phyloP scores from a whole-genome alignment of 2,329 filamentous ascomycete genomes.

The Penicillium sp. region DNA sequence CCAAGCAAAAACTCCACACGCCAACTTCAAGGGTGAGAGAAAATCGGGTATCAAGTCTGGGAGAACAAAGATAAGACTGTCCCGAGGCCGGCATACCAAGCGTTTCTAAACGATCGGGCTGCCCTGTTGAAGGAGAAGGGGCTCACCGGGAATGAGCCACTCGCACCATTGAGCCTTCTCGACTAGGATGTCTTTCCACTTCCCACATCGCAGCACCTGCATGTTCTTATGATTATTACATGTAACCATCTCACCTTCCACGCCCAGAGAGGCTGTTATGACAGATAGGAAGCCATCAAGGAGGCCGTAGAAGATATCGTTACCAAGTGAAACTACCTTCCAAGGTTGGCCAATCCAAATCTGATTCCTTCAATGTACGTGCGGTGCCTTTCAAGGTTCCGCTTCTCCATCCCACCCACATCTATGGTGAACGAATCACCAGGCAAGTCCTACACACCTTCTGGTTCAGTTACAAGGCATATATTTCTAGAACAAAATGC shows the following conservation, averaged over 20 bases:
- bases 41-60: constrained; percentile 27
- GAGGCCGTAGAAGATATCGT: too few species aligned
- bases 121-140: constrained; percentile 16
- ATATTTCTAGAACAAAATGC: neutral
- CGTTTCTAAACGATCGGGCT: constrained; percentile 23
- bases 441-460: neutral
- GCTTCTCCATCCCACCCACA: neutral
- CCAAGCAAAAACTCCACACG: constrained; percentile 25
- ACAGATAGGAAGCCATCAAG: too few species aligned
- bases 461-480: neutral
- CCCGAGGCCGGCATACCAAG: constrained; percentile 24
- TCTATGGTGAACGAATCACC: neutral
- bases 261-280: too few species aligned
- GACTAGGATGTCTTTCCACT: neutral
- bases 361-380: neutral
- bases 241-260: too few species aligned
- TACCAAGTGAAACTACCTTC: too few species aligned
- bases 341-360: too few species aligned
- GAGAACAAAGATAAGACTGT: constrained; percentile 24
- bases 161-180: constrained; percentile 5
- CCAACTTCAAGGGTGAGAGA: constrained; percentile 29
- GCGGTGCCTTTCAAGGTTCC: too few species aligned
- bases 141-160: constrained; percentile 23
- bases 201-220: neutral
- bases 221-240: neutral